Conservation (phyloP, 2,329 filamentous ascomycete genomes). For the Keithomyces neogunnii region DNA sequence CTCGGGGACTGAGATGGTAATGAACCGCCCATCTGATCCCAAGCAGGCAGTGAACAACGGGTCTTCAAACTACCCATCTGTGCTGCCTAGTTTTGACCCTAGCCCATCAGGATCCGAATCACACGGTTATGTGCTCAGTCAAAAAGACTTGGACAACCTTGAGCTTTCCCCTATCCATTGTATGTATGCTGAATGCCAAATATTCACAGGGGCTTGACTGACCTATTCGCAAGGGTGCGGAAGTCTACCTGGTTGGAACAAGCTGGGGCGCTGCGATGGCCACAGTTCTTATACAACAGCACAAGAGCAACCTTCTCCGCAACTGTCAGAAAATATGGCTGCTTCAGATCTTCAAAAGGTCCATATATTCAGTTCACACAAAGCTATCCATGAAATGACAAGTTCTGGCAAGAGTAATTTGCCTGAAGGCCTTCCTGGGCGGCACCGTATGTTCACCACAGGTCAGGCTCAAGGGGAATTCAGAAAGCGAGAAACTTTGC, state of each 20-base stretch:
- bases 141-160: constrained; percentile 24
- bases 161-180: constrained; percentile 26
- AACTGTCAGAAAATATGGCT: not conserved
- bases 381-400: not conserved
- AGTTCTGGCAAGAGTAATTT: not conserved
- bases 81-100: constrained; percentile 22
- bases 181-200: constrained; percentile 14
- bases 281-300: constrained; percentile 18
- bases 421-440: not conserved
- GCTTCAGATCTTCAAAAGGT: not conserved
- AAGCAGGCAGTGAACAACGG: constrained; percentile 14
- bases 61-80: constrained; percentile 27
- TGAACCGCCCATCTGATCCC: not conserved
- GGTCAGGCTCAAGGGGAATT: not conserved
- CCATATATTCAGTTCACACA: not conserved
- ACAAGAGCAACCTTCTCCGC: constrained; percentile 8
- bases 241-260: constrained; percentile 10
- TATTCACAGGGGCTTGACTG: not conserved
- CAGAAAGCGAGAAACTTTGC: not conserved
- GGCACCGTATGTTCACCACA: not conserved
- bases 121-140: constrained; percentile 19
- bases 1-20: not conserved
- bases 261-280: constrained; percentile 14
- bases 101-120: constrained; percentile 20
- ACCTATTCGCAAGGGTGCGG: constrained; percentile 14